Conservation (phyloP, 306 rosid species). For the Astragalus membranaceus region DNA sequence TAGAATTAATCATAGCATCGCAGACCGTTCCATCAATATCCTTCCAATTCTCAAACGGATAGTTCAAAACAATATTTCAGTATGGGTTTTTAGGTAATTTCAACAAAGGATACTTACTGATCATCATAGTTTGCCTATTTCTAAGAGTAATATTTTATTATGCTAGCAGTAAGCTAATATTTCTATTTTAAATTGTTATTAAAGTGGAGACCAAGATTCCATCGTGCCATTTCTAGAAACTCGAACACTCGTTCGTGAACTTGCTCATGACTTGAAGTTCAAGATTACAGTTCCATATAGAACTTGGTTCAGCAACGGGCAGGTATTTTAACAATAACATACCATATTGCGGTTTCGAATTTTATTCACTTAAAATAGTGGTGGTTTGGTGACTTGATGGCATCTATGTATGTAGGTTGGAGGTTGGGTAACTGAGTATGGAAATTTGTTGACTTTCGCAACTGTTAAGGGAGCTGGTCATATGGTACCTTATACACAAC, state of each 20-base stretch:
- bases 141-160: background rate
- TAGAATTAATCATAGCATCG: constrained; percentile 53
- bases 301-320: constrained; percentile 87
- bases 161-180: background rate
- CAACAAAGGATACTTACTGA: background rate
- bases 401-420: constrained; percentile 36
- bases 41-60: constrained; percentile 76
- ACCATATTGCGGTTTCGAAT: background rate
- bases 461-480: constrained; percentile 86
- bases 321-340: constrained; percentile 30
- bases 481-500: constrained; percentile 90
- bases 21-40: constrained; percentile 57
- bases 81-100: constrained; percentile 87
- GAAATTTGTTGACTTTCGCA: constrained; percentile 66
- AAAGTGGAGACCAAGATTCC: constrained; percentile 88
- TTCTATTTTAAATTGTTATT: background rate
- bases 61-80: constrained; percentile 56
- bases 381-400: background rate
- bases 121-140: background rate
- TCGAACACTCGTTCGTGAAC: constrained; percentile 69
- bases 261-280: constrained; percentile 64
- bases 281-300: constrained; percentile 63
- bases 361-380: background rate
- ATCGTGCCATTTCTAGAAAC: constrained; percentile 76
- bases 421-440: constrained; percentile 87